Conservation (phyloP, 2,329 filamentous ascomycete genomes). For the Coniochaeta sp. region DNA sequence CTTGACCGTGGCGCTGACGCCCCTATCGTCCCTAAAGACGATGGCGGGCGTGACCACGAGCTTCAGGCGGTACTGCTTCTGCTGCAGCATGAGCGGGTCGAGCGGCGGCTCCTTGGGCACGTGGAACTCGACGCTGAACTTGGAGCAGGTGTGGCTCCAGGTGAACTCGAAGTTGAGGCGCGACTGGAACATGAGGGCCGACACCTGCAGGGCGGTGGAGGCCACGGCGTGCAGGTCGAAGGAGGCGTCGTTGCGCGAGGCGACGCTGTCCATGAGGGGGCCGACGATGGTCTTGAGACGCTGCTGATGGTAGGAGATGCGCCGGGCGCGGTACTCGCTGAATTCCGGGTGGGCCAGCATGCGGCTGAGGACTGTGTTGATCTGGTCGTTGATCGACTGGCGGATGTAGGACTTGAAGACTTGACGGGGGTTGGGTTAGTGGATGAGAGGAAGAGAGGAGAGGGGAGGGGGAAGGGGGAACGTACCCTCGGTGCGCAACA, state of each 20-base stretch:
- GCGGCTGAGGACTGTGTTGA: conserved; percentile 23
- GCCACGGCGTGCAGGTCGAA: conserved; percentile 35
- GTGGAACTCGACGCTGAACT: conserved; percentile 42
- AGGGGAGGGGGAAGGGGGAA: conserved; percentile 3
- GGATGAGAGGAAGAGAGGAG: background rate
- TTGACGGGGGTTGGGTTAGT: background rate
- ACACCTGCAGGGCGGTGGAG: conserved; percentile 35
- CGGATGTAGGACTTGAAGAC: conserved; percentile 19
- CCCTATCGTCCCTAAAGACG: conserved; percentile 45
- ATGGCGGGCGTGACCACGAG: conserved; percentile 48
- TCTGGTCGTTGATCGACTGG: conserved; percentile 27
- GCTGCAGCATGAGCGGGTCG: conserved; percentile 36
- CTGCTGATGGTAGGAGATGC: conserved; percentile 13
- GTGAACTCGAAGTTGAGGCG: conserved; percentile 24
- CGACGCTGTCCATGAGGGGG: conserved; percentile 33
- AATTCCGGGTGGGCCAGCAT: conserved; percentile 24
- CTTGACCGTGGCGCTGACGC: conserved; percentile 34
- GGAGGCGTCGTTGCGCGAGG: conserved; percentile 27
- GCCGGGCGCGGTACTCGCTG: conserved; percentile 14
- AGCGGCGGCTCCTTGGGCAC: conserved; percentile 34
- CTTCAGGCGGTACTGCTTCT: conserved; percentile 43
- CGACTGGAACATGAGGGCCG: conserved; percentile 37
- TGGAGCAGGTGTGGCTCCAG: conserved; percentile 42
- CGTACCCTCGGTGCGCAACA: conserved; percentile 19
- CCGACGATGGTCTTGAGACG: conserved; percentile 28